Evolutionary conservation across 495 filamentous ascomycete species (phyloP).

Genomic region (Xylaria sp.): DNA sequence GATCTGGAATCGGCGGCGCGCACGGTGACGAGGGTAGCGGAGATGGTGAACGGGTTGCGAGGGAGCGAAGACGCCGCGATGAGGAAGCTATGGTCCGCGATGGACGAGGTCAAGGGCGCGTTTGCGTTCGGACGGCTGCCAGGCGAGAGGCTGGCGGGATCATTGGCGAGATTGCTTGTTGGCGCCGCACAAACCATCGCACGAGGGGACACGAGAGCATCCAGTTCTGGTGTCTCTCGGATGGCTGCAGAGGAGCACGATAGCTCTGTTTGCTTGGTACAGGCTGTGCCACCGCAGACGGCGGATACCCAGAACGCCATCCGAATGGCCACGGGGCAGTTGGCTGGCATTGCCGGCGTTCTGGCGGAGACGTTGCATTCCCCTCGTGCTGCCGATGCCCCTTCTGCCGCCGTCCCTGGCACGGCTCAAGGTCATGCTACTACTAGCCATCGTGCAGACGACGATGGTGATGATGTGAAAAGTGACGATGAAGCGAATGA

Average conservation of each 20-base stretch:
- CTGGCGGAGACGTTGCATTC: not conserved
- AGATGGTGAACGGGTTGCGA: not conserved
- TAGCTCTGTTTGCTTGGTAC: not conserved
- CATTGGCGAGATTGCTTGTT: conserved; percentile 14
- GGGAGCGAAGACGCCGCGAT: not conserved
- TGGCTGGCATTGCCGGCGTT: conserved; percentile 21
- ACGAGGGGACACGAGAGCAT: not conserved
- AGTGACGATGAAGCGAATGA: not conserved
- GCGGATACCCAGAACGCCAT: conserved; percentile 5
- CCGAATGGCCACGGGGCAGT: conserved; percentile 6
- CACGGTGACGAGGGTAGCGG: conserved; percentile 11
- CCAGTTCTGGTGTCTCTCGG: no score
- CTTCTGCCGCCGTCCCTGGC: not conserved
- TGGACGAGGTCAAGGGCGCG: not conserved
- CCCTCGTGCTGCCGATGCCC: not conserved
- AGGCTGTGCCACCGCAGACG: not conserved
- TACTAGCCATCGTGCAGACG: not conserved
- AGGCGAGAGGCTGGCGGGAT: not conserved
- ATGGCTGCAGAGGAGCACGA: not conserved
- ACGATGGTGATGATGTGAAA: not conserved
- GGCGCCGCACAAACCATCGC: conserved; percentile 4
- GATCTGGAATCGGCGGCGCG: conserved; percentile 8
- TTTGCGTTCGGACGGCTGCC: conserved; percentile 1
- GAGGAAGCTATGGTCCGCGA: conserved; percentile 1
- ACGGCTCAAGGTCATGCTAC: not conserved